Conservation (phyloP, 2,329 filamentous ascomycete genomes). For the Xylariales sp. region DNA sequence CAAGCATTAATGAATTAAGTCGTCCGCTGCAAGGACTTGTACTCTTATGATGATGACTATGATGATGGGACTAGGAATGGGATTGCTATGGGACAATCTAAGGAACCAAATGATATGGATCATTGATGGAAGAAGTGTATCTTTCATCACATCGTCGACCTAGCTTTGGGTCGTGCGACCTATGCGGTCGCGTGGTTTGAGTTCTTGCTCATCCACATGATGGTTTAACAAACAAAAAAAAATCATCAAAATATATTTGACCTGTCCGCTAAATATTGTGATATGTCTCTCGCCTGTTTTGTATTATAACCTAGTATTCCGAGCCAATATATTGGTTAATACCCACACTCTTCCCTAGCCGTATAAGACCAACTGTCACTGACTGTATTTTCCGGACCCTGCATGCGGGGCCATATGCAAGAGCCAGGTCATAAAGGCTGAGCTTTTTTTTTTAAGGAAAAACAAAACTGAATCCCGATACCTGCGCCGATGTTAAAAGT, state of each 20-base stretch:
- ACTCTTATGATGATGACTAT: conserved; percentile 19
- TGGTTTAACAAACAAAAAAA: conserved; percentile 33
- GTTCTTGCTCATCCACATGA: conserved; percentile 30
- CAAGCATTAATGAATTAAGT: conserved; percentile 27
- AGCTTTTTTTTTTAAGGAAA: too few species aligned
- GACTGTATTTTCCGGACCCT: too few species aligned
- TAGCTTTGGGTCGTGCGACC: conserved; percentile 22
- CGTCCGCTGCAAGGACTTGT: not conserved
- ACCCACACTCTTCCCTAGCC: too few species aligned
- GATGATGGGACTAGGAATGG: conserved; percentile 1
- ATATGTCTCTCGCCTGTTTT: too few species aligned
- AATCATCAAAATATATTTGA: conserved; percentile 22
- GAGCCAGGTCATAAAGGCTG: too few species aligned
- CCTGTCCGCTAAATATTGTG: not conserved
- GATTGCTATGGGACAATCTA: conserved; percentile 7
- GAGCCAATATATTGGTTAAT: too few species aligned
- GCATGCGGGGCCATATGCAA: too few species aligned
- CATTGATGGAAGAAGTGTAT: not conserved
- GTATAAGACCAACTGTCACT: too few species aligned
- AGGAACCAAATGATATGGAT: conserved; percentile 9
- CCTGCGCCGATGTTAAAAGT: too few species aligned
- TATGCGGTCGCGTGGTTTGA: conserved; percentile 34
- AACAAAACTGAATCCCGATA: too few species aligned
- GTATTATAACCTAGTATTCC: too few species aligned
- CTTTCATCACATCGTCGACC: not conserved